A percentile compares a stretch with the other conserved stretches of the same genome.
phyloP scores from a whole-genome alignment of 2,329 filamentous ascomycete genomes.

The Neonectria magnoliae region DNA sequence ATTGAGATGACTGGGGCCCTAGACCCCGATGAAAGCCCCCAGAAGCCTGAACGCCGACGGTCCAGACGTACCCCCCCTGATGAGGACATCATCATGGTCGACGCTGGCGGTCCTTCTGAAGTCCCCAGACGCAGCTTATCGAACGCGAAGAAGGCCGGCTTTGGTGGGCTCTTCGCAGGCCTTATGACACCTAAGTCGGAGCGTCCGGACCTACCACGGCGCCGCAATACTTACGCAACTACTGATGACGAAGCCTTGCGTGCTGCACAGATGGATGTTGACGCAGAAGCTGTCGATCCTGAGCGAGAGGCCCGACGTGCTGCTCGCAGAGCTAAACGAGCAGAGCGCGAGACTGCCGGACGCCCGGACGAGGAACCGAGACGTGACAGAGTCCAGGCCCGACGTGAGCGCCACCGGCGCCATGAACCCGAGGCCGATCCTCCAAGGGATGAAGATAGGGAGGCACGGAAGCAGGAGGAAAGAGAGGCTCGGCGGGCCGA shows the following conservation, averaged over 20 bases:
- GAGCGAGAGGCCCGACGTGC: conserved; percentile 71
- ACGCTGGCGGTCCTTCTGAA: conserved; percentile 47
- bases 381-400: conserved; percentile 65
- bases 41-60: conserved; percentile 48
- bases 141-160: conserved; percentile 61
- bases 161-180: conserved; percentile 71
- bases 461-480: conserved; percentile 48
- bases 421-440: conserved; percentile 64
- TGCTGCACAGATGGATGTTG: conserved; percentile 61
- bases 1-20: conserved; percentile 58
- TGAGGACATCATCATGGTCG: conserved; percentile 53
- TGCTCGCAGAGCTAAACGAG: conserved; percentile 68
- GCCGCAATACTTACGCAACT: conserved; percentile 60
- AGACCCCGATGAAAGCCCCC: conserved; percentile 49
- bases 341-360: conserved; percentile 58
- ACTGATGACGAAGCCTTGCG: conserved; percentile 61
- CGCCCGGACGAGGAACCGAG: conserved; percentile 61
- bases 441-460: conserved; percentile 50
- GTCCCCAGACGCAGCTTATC: conserved; percentile 48
- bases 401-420: conserved; percentile 63
- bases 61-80: conserved; percentile 46
- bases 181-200: conserved; percentile 60
- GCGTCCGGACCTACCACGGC: conserved; percentile 49
- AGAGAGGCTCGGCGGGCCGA: conserved; percentile 68
- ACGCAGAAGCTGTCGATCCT: conserved; percentile 59